These are phyloP conservation scores for Athelia sp. DNA, from an alignment of 1,284 basidiomycete genomes.

Conservation along the genomic window DNA sequence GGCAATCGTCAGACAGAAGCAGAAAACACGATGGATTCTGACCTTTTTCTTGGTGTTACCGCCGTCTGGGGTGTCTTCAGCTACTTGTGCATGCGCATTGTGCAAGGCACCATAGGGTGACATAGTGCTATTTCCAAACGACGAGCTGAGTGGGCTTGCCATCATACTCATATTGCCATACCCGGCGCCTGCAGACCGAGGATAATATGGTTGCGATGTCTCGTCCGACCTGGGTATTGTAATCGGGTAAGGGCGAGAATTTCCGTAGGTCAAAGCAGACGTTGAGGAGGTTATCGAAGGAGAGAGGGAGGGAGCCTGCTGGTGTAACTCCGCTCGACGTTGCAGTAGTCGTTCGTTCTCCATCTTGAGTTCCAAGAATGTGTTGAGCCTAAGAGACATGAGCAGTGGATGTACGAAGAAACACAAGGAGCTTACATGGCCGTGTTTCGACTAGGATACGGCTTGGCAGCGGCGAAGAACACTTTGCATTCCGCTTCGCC, in stretches of 20 bases:
- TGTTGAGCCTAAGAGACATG: conserved; percentile 52
- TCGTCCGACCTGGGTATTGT: not conserved
- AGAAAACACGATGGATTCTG: conserved; percentile 2
- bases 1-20: not conserved
- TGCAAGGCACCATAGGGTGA: conserved; percentile 1
- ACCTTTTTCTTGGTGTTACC: conserved; percentile 40
- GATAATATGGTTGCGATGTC: conserved; percentile 1
- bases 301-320: conserved; percentile 19
- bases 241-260: not conserved
- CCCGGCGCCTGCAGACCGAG: not conserved
- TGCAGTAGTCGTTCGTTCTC: conserved; percentile 70
- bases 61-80: conserved; percentile 32
- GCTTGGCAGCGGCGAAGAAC: conserved; percentile 71
- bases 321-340: conserved; percentile 40
- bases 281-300: not conserved
- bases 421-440: conserved; percentile 49
- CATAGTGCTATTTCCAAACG: not conserved
- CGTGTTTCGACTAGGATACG: conserved; percentile 69
- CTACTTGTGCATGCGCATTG: conserved; percentile 7
- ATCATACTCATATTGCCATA: not conserved
- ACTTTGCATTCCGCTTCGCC: conserved; percentile 41
- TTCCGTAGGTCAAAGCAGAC: not conserved
- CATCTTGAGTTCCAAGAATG: conserved; percentile 72
- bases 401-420: conserved; percentile 1
- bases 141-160: not conserved